phyloP scores from a whole-genome alignment of 345 rosid genomes.

The Cardamine resedifolia region DNA sequence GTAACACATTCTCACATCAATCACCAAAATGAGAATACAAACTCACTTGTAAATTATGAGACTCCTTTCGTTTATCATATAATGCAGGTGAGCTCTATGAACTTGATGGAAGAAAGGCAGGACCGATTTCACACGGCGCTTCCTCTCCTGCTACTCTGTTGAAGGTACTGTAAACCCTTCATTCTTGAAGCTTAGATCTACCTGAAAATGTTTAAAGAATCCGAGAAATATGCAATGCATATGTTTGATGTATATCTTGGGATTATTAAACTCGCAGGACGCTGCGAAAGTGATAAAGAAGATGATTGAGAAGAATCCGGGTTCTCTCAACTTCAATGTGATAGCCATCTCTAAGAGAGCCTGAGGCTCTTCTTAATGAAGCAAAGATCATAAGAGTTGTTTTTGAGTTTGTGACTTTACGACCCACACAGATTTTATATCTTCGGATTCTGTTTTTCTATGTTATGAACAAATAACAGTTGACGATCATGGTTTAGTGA shows the following conservation, averaged over 20 bases:
- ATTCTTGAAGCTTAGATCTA: not conserved
- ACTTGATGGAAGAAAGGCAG: slow-evolving; percentile 88
- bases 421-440: slow-evolving; percentile 7
- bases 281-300: slow-evolving; percentile 66
- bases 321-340: slow-evolving; percentile 76
- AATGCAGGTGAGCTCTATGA: slow-evolving; percentile 75
- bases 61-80: not conserved
- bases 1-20: slow-evolving; percentile 38
- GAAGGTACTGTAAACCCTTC: slow-evolving; percentile 47
- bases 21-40: not conserved
- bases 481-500: not conserved
- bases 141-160: slow-evolving; percentile 68
- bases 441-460: slow-evolving; percentile 13
- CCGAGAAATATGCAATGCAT: not conserved
- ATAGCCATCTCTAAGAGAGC: slow-evolving; percentile 62
- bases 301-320: slow-evolving; percentile 80
- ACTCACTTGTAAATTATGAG: not conserved
- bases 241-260: slow-evolving; percentile 5
- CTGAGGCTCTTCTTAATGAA: not conserved
- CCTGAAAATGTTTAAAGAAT: not conserved
- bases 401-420: slow-evolving; percentile 20
- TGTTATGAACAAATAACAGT: slow-evolving; percentile 3
- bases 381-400: slow-evolving; percentile 11
- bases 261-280: slow-evolving; percentile 50
- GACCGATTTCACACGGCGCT: slow-evolving; percentile 74